Conservation (phyloP, 805 yeast species). For the Ogataea haglerorum region DNA sequence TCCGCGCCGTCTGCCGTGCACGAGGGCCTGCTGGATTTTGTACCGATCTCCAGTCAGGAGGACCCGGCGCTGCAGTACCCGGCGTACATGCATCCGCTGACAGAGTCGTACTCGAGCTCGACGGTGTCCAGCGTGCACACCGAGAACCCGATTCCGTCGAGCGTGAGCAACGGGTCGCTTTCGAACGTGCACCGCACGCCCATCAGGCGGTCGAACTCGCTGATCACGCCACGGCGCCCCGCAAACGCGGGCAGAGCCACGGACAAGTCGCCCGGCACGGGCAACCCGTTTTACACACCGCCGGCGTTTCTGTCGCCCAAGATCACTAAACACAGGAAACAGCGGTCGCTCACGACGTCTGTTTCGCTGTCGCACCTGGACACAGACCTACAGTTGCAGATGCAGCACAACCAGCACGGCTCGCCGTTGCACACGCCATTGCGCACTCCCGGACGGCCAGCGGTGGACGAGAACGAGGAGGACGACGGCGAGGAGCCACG, state of each 20-base stretch:
- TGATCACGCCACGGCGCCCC: slow-evolving; percentile 25
- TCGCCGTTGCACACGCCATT: slow-evolving; percentile 30
- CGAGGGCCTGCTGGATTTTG: slow-evolving; percentile 28
- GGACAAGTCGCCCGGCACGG: slow-evolving; percentile 36
- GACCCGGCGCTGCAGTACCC: slow-evolving; percentile 30
- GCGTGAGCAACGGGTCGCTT: slow-evolving; percentile 18
- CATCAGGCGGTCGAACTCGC: slow-evolving; percentile 16
- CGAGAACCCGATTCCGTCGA: slow-evolving; percentile 13
- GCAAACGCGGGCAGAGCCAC: slow-evolving; percentile 11
- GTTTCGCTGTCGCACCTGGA: slow-evolving; percentile 31
- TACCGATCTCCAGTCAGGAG: slow-evolving; percentile 26
- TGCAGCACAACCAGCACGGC: slow-evolving; percentile 17
- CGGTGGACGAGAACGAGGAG: slow-evolving; percentile 13
- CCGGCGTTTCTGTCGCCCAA: slow-evolving; percentile 43
- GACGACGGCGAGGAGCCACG: slow-evolving; percentile 12
- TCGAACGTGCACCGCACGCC: slow-evolving; percentile 25
- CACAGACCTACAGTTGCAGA: slow-evolving; percentile 29
- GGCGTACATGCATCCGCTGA: slow-evolving; percentile 17
- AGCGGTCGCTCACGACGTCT: slow-evolving; percentile 30
- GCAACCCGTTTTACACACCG: slow-evolving; percentile 50
- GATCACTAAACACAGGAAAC: slow-evolving; percentile 32
- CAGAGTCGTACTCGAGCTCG: slow-evolving; percentile 34
- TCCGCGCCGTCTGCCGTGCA: slow-evolving; percentile 8
- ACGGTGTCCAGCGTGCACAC: slow-evolving; percentile 31
- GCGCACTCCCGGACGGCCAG: slow-evolving; percentile 27